phyloP scores from a whole-genome alignment of 75 land plant species.

The Picea glauca region DNA sequence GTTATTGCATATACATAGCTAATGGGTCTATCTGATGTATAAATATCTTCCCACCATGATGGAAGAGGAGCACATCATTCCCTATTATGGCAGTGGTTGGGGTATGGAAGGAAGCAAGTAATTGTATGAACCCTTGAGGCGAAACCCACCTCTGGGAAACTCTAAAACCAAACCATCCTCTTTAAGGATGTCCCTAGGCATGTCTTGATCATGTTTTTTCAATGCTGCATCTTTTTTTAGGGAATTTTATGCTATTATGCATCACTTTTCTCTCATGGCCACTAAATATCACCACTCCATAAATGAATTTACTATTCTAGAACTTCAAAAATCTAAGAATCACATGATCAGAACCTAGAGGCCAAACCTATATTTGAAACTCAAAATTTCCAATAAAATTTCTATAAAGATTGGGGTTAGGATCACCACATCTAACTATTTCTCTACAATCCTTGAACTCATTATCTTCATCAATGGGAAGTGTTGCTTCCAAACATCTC shows the following conservation, averaged over 20 bases:
- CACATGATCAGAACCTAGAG: slow-evolving; percentile 57
- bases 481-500: slow-evolving; percentile 60
- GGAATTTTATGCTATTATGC: slow-evolving; percentile 58
- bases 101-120: too few relatives aligned
- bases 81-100: too few relatives aligned
- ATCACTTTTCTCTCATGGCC: slow-evolving; percentile 72
- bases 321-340: slow-evolving; percentile 73
- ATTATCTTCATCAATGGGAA: slow-evolving; percentile 44
- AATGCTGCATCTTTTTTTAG: slow-evolving; percentile 62
- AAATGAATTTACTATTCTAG: slow-evolving; percentile 48
- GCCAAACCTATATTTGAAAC: slow-evolving; percentile 35
- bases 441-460: slow-evolving; percentile 43
- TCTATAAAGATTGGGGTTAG: slow-evolving; percentile 69
- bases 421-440: slow-evolving; percentile 56
- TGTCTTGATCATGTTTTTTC: slow-evolving; percentile 40
- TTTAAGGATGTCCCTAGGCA: too few relatives aligned
- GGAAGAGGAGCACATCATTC: too few relatives aligned
- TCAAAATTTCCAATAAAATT: slow-evolving; percentile 68
- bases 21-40: too few relatives aligned
- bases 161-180: too few relatives aligned
- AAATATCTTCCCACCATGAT: too few relatives aligned
- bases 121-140: too few relatives aligned
- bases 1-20: too few relatives aligned
- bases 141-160: too few relatives aligned
- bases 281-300: slow-evolving; percentile 68